phyloP scores from a whole-genome alignment of 495 filamentous ascomycete species.

The Xylaria flabelliformis region DNA sequence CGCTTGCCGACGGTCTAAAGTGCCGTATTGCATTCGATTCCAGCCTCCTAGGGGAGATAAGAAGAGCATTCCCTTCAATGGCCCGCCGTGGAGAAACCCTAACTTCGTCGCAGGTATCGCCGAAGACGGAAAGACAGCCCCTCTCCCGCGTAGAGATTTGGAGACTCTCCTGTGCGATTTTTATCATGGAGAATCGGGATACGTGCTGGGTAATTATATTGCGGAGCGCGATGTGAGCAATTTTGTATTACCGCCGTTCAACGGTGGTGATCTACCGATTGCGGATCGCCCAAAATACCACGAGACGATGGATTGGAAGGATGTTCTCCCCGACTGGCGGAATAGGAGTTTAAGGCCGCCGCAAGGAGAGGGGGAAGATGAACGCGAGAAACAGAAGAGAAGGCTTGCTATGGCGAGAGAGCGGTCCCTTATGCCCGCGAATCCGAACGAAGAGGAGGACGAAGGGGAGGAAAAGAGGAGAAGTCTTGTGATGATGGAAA shows the following conservation, averaged over 20 bases:
- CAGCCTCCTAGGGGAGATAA: not conserved
- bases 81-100: slow-evolving; percentile 36
- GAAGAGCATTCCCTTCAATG: slow-evolving; percentile 1
- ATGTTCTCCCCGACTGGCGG: slow-evolving; percentile 25
- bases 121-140: not conserved
- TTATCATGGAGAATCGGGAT: slow-evolving; percentile 19
- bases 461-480: not conserved
- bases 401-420: not conserved
- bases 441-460: not conserved
- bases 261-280: slow-evolving; percentile 26
- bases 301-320: slow-evolving; percentile 25
- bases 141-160: slow-evolving; percentile 8
- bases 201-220: slow-evolving; percentile 22
- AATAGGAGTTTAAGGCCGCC: slow-evolving; percentile 26
- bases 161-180: slow-evolving; percentile 28
- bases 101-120: slow-evolving; percentile 31
- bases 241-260: slow-evolving; percentile 32
- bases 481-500: not conserved
- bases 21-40: slow-evolving; percentile 30
- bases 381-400: slow-evolving; percentile 1
- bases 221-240: not conserved
- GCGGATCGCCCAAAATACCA: slow-evolving; percentile 20
- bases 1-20: slow-evolving; percentile 28
- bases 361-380: not conserved
- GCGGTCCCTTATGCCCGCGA: not conserved